phyloP scores from a whole-genome alignment of 2,329 filamentous ascomycete species.

The Trematosphaeria pertusa region DNA sequence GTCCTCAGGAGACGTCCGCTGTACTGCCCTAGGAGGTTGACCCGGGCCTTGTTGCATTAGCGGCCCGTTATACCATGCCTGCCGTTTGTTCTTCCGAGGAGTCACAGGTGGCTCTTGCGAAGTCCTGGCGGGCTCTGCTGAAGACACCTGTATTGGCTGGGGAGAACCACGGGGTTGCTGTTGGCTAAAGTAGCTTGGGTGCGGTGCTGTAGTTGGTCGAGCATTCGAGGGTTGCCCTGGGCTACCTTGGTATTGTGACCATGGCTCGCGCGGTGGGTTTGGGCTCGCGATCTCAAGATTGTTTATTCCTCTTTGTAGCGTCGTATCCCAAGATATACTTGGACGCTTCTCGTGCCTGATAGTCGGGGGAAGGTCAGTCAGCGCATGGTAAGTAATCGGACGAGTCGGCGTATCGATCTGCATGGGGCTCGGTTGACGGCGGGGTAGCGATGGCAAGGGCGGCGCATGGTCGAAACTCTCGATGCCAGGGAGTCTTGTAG shows the following conservation, averaged over 20 bases:
- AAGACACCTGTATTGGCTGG: conserved; percentile 34
- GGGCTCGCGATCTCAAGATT: conserved; percentile 68
- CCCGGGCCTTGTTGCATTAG: conserved; percentile 35
- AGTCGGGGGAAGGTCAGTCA: conserved; percentile 31
- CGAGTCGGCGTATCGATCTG: conserved; percentile 67
- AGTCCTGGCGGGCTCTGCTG: conserved; percentile 44
- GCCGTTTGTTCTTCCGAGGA: conserved; percentile 68
- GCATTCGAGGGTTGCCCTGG: conserved; percentile 26
- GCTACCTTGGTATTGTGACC: conserved; percentile 39
- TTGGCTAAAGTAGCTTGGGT: conserved; percentile 41
- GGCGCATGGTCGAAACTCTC: conserved; percentile 86
- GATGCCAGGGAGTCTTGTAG: conserved; percentile 81
- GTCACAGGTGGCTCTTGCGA: conserved; percentile 55
- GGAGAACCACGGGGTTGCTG: conserved; percentile 27
- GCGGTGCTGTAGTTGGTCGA: conserved; percentile 47
- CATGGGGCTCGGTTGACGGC: conserved; percentile 77
- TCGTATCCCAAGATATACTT: conserved; percentile 66
- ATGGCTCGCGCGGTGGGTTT: conserved; percentile 45
- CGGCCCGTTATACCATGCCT: conserved; percentile 74
- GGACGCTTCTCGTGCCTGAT: conserved; percentile 40
- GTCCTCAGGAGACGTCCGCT: conserved; percentile 62
- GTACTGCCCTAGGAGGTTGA: conserved; percentile 34
- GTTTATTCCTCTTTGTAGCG: conserved; percentile 70
- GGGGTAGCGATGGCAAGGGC: conserved; percentile 66
- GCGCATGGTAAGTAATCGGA: conserved; percentile 47